phyloP scores from a whole-genome alignment of 2,329 filamentous ascomycete genomes.

The Colletotrichum somersetense region DNA sequence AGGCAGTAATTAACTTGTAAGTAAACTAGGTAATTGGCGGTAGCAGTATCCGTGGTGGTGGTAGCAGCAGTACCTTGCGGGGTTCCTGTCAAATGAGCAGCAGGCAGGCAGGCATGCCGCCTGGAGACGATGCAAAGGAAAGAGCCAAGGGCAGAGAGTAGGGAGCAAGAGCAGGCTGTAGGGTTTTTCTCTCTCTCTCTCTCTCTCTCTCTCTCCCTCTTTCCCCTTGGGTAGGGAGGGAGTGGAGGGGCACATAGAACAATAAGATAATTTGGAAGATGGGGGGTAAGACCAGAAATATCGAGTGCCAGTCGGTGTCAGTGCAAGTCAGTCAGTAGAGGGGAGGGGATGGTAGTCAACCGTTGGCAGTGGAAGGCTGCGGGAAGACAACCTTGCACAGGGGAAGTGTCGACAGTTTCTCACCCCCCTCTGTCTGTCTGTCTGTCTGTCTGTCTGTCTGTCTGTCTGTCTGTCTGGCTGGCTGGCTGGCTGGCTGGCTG shows the following conservation, averaged over 20 bases:
- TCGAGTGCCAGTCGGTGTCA: slow-evolving; percentile 15
- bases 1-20: background rate
- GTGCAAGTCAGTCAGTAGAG: slow-evolving; percentile 3
- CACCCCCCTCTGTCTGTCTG: background rate
- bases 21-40: background rate
- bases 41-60: background rate
- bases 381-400: too few relatives aligned
- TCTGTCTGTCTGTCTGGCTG: too few relatives aligned
- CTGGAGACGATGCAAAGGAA: background rate
- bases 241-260: slow-evolving; percentile 10
- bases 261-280: slow-evolving; percentile 15
- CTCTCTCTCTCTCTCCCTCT: too few relatives aligned
- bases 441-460: too few relatives aligned
- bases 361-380: slow-evolving; percentile 18
- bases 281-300: slow-evolving; percentile 1
- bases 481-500: too few relatives aligned
- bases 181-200: too few relatives aligned
- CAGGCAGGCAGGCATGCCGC: background rate
- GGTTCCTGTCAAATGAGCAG: slow-evolving; percentile 2
- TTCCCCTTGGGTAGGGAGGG: background rate
- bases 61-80: slow-evolving; percentile 1
- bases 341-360: background rate
- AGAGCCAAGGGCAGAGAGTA: background rate
- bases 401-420: slow-evolving; percentile 11
- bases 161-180: background rate